Conservation (phyloP, 139 green algal genomes). For the Astrephomene gubernaculifera region DNA sequence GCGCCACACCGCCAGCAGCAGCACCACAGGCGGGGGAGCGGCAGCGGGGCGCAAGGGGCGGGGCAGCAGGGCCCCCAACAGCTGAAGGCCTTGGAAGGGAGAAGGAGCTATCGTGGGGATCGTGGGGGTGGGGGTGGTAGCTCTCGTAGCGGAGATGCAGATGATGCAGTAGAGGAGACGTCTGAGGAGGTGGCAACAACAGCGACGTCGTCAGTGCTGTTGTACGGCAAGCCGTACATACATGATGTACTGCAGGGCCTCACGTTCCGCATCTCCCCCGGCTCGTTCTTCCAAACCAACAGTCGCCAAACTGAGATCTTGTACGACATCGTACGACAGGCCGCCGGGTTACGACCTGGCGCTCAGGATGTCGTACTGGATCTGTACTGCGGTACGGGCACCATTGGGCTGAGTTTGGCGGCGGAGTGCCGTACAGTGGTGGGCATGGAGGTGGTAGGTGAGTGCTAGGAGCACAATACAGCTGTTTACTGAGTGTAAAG, state of each 20-base stretch:
- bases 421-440: constrained; percentile 43
- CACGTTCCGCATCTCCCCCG: constrained; percentile 77
- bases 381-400: constrained; percentile 89
- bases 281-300: constrained; percentile 95
- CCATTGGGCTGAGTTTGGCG: constrained; percentile 83
- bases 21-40: no score
- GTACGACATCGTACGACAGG: constrained; percentile 71
- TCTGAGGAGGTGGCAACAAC: neutral
- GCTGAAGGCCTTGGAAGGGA: no score
- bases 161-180: no score
- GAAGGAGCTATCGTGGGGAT: no score
- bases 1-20: no score
- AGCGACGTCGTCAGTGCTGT: neutral
- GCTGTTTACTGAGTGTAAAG: no score
- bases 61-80: no score
- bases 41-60: no score
- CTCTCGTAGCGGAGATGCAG: no score
- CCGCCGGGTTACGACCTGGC: constrained; percentile 44
- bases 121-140: no score
- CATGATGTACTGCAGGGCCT: constrained; percentile 64
- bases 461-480: no score
- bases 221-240: constrained; percentile 40
- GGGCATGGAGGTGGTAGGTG: constrained; percentile 66
- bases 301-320: constrained; percentile 79
- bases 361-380: constrained; percentile 79